phyloP scores from a whole-genome alignment of 139 green algal species.

The Asterochloris sp. region DNA sequence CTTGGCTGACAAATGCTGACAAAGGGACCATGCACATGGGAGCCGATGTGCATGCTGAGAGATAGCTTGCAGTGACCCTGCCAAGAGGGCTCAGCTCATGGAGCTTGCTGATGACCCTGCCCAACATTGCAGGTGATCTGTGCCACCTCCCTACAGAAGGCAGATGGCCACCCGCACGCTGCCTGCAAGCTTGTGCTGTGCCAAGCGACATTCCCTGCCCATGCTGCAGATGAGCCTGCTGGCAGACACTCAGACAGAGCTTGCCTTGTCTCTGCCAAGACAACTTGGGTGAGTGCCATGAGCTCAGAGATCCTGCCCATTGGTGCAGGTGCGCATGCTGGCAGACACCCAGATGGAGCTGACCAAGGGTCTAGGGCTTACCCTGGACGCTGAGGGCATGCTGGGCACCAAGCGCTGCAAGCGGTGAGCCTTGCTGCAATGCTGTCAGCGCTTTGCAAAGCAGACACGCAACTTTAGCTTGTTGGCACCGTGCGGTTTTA shows the following conservation, averaged over 20 bases:
- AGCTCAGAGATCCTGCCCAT: background rate
- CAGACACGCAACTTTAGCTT: too few relatives aligned
- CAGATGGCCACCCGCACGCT: too few relatives aligned
- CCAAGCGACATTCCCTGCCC: too few relatives aligned
- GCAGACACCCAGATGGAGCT: slow-evolving; percentile 57
- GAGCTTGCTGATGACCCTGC: background rate
- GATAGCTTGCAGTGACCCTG: background rate
- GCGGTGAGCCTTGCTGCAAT: slow-evolving; percentile 25
- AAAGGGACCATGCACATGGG: too few relatives aligned
- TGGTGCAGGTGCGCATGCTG: slow-evolving; percentile 39
- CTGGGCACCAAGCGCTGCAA: slow-evolving; percentile 42
- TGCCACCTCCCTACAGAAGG: too few relatives aligned
- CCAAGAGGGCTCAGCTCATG: background rate
- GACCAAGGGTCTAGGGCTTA: slow-evolving; percentile 59
- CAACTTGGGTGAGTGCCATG: background rate
- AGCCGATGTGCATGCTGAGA: background rate
- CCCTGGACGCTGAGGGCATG: slow-evolving; percentile 50
- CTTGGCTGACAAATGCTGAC: too few relatives aligned
- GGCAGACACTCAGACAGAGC: slow-evolving; percentile 18
- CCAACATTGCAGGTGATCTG: slow-evolving; percentile 17
- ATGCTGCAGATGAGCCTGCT: slow-evolving; percentile 25
- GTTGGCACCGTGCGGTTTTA: too few relatives aligned
- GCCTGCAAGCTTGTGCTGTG: too few relatives aligned
- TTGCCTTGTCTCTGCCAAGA: background rate
- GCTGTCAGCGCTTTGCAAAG: too few relatives aligned